phyloP scores from a whole-genome alignment of 2,329 filamentous ascomycete genomes.

The Sporothrix globosa region DNA sequence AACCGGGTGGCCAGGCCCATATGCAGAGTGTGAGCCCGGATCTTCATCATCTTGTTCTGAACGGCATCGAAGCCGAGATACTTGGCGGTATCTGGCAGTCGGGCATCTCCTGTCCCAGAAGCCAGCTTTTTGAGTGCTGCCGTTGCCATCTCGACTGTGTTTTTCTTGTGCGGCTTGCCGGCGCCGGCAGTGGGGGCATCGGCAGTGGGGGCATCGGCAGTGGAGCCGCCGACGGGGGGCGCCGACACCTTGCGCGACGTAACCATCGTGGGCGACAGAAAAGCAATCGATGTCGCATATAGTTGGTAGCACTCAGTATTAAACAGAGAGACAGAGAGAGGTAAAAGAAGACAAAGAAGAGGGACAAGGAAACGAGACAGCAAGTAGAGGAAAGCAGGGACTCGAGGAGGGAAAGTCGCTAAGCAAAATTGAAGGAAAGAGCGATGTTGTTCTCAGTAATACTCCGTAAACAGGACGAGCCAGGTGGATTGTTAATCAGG shows the following conservation, averaged over 20 bases:
- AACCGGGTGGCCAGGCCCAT: neutral
- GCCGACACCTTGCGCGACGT: conserved; percentile 19
- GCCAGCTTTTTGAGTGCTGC: neutral
- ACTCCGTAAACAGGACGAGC: conserved; percentile 2
- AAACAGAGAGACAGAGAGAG: neutral
- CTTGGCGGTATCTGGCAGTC: conserved; percentile 1
- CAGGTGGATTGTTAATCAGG: neutral
- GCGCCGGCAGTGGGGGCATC: neutral
- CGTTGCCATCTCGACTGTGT: neutral
- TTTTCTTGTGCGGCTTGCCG: conserved; percentile 17
- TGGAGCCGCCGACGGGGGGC: neutral
- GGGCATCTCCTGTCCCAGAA: neutral
- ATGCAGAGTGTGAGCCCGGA: conserved; percentile 11
- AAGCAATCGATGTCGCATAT: neutral
- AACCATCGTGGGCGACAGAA: conserved; percentile 12
- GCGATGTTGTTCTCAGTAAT: neutral
- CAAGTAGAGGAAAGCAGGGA: neutral
- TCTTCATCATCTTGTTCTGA: conserved; percentile 17
- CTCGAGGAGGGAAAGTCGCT: neutral
- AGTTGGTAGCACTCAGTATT: neutral
- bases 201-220: too few species aligned
- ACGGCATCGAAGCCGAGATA: conserved; percentile 16
- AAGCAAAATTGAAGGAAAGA: neutral
- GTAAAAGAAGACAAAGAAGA: neutral
- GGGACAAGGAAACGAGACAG: neutral